phyloP scores from a whole-genome alignment of 73 alveolate species.

The Blepharisma stoltei region DNA sequence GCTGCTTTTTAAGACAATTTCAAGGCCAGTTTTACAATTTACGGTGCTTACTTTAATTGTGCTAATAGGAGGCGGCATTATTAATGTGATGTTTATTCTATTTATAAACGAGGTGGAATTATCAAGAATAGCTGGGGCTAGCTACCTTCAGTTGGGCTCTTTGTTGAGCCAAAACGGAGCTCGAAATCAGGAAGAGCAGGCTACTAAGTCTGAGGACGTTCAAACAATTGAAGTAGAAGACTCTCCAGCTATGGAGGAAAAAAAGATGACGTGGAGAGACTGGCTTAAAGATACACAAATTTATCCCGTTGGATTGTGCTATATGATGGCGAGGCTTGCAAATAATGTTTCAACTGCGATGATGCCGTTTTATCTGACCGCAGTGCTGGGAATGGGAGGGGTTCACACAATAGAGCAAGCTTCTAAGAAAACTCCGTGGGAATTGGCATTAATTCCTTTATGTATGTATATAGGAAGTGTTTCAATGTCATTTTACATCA shows the following conservation, averaged over 20 bases:
- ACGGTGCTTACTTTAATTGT: conserved; percentile 33
- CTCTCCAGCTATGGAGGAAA: neutral
- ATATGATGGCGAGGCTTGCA: conserved; percentile 72
- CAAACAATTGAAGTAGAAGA: conserved; percentile 23
- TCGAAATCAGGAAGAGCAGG: too few species aligned
- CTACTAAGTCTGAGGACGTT: neutral
- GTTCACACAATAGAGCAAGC: conserved; percentile 48
- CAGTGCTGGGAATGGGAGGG: conserved; percentile 50
- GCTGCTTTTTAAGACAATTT: conserved; percentile 33
- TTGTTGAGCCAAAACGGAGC: too few species aligned
- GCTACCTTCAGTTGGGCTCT: neutral
- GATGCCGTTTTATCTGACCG: conserved; percentile 59
- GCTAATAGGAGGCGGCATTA: conserved; percentile 36
- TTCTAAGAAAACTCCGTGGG: conserved; percentile 55
- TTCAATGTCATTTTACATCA: conserved; percentile 50
- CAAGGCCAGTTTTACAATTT: conserved; percentile 36
- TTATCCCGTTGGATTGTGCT: conserved; percentile 34
- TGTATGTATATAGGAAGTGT: conserved; percentile 60
- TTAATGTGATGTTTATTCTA: conserved; percentile 34
- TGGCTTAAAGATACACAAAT: conserved; percentile 26
- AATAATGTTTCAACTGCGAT: conserved; percentile 73
- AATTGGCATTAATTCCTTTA: conserved; percentile 71
- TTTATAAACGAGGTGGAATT: conserved; percentile 47
- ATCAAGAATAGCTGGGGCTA: conserved; percentile 35
- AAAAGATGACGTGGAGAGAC: conserved; percentile 6